phyloP scores from a whole-genome alignment of 805 yeast species.

The Candida bentonensis region DNA sequence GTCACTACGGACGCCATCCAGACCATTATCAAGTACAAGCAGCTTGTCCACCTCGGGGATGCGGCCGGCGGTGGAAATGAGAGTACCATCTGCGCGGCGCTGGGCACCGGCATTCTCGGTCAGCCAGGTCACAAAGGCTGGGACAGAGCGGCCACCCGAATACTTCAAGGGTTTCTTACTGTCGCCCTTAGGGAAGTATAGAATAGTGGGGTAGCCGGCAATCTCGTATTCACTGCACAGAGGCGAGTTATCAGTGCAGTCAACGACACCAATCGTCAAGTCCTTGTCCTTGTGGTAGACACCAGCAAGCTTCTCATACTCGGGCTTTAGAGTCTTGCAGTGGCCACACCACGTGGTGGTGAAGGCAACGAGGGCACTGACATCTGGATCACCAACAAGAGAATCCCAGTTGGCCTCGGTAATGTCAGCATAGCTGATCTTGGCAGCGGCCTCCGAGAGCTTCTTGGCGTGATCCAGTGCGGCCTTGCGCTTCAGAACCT shows the following conservation, averaged over 20 bases:
- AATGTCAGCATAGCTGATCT: conserved; percentile 8
- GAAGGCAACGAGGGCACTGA: conserved; percentile 35
- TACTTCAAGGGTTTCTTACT: conserved; percentile 36
- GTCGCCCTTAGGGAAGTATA: conserved; percentile 35
- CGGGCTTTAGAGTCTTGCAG: conserved; percentile 40
- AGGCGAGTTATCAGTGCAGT: conserved; percentile 30
- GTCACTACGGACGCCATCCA: conserved; percentile 9
- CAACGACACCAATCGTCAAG: conserved; percentile 33
- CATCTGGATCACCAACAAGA: conserved; percentile 23
- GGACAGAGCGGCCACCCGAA: conserved; percentile 35
- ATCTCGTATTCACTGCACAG: conserved; percentile 30
- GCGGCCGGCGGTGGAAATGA: conserved; percentile 28
- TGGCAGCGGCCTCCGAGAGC: conserved; percentile 2
- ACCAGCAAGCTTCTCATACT: conserved; percentile 36
- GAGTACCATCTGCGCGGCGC: conserved; percentile 29
- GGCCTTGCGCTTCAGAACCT: conserved; percentile 3
- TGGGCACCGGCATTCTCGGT: conserved; percentile 24
- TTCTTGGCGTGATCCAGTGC: background rate
- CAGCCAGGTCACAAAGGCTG: conserved; percentile 37
- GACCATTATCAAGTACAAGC: conserved; percentile 19
- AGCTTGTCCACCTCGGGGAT: conserved; percentile 22
- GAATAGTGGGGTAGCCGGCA: conserved; percentile 38
- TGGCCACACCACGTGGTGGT: conserved; percentile 48
- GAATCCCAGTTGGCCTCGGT: conserved; percentile 31
- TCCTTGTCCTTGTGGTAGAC: conserved; percentile 28